phyloP scores from a whole-genome alignment of 78 protist genomes.

The Bodo saltans region DNA sequence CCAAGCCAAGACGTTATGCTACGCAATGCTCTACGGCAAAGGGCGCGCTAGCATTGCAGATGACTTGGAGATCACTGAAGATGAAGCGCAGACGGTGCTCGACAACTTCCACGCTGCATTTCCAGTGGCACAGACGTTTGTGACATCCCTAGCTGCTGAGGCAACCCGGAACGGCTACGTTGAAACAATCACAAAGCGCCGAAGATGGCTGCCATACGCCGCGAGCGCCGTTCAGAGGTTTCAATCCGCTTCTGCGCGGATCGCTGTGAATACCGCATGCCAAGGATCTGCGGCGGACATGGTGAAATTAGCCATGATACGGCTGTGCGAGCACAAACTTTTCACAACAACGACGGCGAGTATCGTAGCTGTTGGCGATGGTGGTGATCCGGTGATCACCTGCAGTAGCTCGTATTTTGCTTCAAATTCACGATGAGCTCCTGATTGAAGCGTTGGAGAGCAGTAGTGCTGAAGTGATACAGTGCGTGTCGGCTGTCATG shows the following conservation, averaged over 20 bases:
- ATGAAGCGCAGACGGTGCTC: slow-evolving; percentile 29
- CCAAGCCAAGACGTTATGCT: slow-evolving; percentile 37
- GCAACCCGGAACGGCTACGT: slow-evolving; percentile 22
- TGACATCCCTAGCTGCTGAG: not conserved
- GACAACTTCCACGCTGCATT: slow-evolving; percentile 2
- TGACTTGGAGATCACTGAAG: slow-evolving; percentile 12
- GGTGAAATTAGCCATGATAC: slow-evolving; percentile 19
- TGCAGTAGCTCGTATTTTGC: not conserved
- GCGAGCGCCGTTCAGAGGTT: not conserved
- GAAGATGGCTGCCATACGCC: slow-evolving; percentile 12
- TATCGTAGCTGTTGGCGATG: not conserved
- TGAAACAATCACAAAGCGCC: slow-evolving; percentile 21
- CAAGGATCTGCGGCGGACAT: slow-evolving; percentile 53
- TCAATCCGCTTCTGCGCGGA: slow-evolving; percentile 25
- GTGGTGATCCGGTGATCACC: not conserved
- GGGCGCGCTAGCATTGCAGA: slow-evolving; percentile 9
- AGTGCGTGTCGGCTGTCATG: no score
- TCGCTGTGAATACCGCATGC: slow-evolving; percentile 25
- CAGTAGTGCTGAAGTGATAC: no score
- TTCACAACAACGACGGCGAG: not conserved
- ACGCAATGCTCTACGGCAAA: slow-evolving; percentile 42
- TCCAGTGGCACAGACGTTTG: slow-evolving; percentile 15
- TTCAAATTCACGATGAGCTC: slow-evolving; percentile 52
- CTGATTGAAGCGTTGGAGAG: slow-evolving; percentile 26
- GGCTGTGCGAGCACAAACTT: not conserved